phyloP scores from a whole-genome alignment of 805 yeast species.

The Torulaspora delbrueckii region DNA sequence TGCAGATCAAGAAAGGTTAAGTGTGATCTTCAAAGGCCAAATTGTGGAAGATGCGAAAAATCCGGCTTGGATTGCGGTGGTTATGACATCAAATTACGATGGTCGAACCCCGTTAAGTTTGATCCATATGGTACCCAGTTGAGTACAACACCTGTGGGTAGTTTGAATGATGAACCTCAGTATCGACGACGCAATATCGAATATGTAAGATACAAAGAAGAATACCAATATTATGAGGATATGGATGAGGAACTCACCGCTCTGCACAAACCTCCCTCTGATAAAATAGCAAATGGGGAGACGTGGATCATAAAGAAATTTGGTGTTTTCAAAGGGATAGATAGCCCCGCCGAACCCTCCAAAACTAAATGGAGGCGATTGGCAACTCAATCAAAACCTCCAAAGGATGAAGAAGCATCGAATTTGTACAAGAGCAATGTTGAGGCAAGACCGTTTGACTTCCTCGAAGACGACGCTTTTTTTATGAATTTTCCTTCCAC shows the following conservation, averaged over 20 bases:
- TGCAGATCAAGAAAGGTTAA: slow-evolving; percentile 76
- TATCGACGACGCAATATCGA: slow-evolving; percentile 68
- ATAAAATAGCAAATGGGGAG: slow-evolving; percentile 38
- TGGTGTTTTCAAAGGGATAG: slow-evolving; percentile 64
- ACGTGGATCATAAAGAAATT: slow-evolving; percentile 70
- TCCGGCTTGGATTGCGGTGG: slow-evolving; percentile 73
- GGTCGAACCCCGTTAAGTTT: slow-evolving; percentile 56
- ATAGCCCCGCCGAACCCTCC: slow-evolving; percentile 21
- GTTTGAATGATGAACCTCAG: slow-evolving; percentile 41
- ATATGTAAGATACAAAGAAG: slow-evolving; percentile 65
- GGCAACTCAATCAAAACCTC: not conserved
- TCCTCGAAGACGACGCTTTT: slow-evolving; percentile 7
- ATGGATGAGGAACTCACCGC: slow-evolving; percentile 62
- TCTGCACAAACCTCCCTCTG: slow-evolving; percentile 44
- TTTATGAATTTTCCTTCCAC: slow-evolving; percentile 31
- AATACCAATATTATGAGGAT: slow-evolving; percentile 71
- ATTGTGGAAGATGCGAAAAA: slow-evolving; percentile 65
- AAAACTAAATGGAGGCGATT: slow-evolving; percentile 2
- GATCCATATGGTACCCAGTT: slow-evolving; percentile 41
- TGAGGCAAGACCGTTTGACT: slow-evolving; percentile 1
- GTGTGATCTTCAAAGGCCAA: slow-evolving; percentile 70
- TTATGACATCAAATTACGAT: slow-evolving; percentile 71
- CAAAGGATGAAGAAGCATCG: not conserved
- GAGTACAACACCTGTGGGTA: slow-evolving; percentile 11
- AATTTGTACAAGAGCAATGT: not conserved